Evolutionary conservation across 2,329 filamentous ascomycete species (phyloP).

Genomic region (Arthrobotrys musiformis): DNA sequence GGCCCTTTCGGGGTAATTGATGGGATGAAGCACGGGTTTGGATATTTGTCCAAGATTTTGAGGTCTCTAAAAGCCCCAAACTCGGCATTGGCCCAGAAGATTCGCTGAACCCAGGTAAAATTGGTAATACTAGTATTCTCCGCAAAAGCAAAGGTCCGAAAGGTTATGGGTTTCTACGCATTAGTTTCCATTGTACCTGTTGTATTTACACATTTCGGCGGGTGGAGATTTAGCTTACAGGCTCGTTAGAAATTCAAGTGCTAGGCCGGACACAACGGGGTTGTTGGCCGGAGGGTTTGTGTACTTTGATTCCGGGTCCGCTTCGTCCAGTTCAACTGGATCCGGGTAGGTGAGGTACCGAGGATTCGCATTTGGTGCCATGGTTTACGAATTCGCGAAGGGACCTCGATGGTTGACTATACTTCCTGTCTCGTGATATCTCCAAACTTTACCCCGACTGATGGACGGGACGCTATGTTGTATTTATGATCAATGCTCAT

Average conservation of each 20-base stretch:
- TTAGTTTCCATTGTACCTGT: not conserved
- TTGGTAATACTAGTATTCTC: conserved; percentile 68
- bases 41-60: conserved; percentile 67
- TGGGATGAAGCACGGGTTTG: conserved; percentile 65
- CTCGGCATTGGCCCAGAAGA: conserved; percentile 76
- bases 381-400: not conserved
- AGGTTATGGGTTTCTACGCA: conserved; percentile 10
- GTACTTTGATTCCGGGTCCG: conserved; percentile 42
- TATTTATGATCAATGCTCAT: not conserved
- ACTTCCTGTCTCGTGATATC: not conserved
- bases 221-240: conserved; percentile 26
- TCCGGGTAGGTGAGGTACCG: conserved; percentile 48
- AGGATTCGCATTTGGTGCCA: conserved; percentile 31
- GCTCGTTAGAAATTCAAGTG: conserved; percentile 31
- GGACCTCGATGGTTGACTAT: not conserved
- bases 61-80: conserved; percentile 71
- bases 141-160: not conserved
- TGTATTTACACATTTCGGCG: not conserved
- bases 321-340: conserved; percentile 32
- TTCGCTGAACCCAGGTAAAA: conserved; percentile 71
- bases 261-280: conserved; percentile 39
- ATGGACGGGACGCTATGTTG: not conserved
- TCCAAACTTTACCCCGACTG: not conserved
- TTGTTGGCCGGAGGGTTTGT: conserved; percentile 42
- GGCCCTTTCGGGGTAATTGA: conserved; percentile 64